Evolutionary conservation across 352 stramenopile genomes (phyloP).

Genomic region (Globisporangium acanthophoron): DNA sequence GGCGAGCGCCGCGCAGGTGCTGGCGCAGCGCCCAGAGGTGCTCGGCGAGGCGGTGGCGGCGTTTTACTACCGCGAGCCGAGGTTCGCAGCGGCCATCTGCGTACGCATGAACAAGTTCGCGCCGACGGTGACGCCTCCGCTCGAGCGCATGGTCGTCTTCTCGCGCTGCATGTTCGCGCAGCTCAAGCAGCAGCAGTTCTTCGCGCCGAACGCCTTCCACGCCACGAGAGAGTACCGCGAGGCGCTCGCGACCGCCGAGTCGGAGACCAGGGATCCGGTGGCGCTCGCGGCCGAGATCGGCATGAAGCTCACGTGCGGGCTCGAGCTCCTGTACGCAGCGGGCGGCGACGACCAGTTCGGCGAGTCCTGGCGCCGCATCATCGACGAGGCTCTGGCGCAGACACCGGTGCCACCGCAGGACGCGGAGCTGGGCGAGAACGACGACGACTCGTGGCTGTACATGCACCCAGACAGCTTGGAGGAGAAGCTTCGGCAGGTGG

Average conservation of each 20-base stretch:
- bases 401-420: not conserved
- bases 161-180: slow-evolving; percentile 82
- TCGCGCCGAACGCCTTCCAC: slow-evolving; percentile 54
- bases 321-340: slow-evolving; percentile 64
- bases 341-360: slow-evolving; percentile 39
- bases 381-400: slow-evolving; percentile 25
- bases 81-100: slow-evolving; percentile 39
- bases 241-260: slow-evolving; percentile 12
- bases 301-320: slow-evolving; percentile 70
- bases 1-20: slow-evolving; percentile 22
- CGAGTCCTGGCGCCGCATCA: slow-evolving; percentile 24
- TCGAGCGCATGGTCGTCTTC: slow-evolving; percentile 43
- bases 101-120: slow-evolving; percentile 51
- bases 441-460: slow-evolving; percentile 79
- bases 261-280: not conserved
- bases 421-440: slow-evolving; percentile 26
- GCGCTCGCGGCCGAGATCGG: slow-evolving; percentile 48
- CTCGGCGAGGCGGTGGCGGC: slow-evolving; percentile 50
- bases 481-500: slow-evolving; percentile 39
- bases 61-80: slow-evolving; percentile 73
- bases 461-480: slow-evolving; percentile 72
- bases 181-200: slow-evolving; percentile 75
- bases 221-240: slow-evolving; percentile 11
- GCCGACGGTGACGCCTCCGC: slow-evolving; percentile 11
- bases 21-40: slow-evolving; percentile 21